These are phyloP conservation scores for Glaciozyma martinii DNA, from an alignment of 768 basidiomycete genomes.

Conservation along the genomic window DNA sequence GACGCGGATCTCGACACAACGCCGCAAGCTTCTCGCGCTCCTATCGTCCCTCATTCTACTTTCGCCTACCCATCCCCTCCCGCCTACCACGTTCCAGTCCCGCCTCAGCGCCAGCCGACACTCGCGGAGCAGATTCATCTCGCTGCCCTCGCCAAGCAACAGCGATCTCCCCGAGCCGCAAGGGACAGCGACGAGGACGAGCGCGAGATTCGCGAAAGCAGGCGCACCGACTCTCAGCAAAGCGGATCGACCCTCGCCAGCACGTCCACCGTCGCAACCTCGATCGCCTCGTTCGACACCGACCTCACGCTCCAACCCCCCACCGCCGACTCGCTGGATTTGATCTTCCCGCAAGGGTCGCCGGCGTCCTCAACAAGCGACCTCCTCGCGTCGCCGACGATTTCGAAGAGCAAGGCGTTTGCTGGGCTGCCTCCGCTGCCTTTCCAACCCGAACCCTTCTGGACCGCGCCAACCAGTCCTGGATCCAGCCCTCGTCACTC, in stretches of 20 bases:
- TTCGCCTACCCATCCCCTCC: background rate
- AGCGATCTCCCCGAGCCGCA: too few relatives aligned
- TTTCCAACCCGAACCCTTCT: background rate
- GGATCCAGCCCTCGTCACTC: slow-evolving; percentile 34
- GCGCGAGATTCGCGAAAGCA: background rate
- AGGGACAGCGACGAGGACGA: background rate
- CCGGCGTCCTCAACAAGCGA: too few relatives aligned
- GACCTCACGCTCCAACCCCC: background rate
- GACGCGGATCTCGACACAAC: slow-evolving; percentile 22
- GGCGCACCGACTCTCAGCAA: background rate
- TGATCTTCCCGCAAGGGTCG: too few relatives aligned
- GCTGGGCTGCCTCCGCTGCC: slow-evolving; percentile 5
- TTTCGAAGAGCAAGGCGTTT: background rate
- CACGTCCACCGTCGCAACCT: background rate
- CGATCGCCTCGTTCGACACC: background rate
- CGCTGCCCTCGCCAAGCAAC: too few relatives aligned
- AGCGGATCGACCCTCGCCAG: background rate
- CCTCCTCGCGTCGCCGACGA: background rate
- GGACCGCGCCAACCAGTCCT: too few relatives aligned
- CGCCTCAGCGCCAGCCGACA: slow-evolving; percentile 18
- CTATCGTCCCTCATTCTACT: background rate
- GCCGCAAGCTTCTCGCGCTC: slow-evolving; percentile 13
- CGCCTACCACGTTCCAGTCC: background rate
- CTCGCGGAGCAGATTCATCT: slow-evolving; percentile 24
- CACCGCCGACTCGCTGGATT: background rate